Percentiles rank a stretch among this genome's conserved stretches.
Conservation (phyloP, 2,329 filamentous ascomycete species). For the Fusarium neocosmosporiellum region DNA sequence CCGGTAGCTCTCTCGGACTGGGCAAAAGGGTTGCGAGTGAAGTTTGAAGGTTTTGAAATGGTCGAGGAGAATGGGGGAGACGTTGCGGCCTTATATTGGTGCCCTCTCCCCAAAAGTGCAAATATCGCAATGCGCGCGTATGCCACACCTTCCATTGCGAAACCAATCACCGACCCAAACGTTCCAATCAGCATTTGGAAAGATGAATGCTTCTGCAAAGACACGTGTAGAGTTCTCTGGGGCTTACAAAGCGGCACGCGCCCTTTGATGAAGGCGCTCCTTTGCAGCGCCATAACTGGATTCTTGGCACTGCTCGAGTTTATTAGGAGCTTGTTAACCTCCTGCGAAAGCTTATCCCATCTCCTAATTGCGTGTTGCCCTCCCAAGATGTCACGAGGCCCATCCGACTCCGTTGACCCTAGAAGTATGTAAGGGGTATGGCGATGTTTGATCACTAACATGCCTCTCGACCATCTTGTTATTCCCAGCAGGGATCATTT, state of each 20-base stretch:
- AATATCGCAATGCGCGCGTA: not conserved
- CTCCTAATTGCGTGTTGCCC: no score
- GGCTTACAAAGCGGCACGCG: no score
- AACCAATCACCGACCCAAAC: not conserved
- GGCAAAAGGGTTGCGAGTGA: not conserved
- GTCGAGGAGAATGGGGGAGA: not conserved
- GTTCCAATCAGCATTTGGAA: conserved; percentile 18
- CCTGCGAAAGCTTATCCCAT: no score
- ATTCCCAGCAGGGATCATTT: not conserved
- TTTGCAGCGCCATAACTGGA: no score
- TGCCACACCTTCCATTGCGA: not conserved
- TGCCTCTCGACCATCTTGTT: not conserved
- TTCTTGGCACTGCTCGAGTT: no score
- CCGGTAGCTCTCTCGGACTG: not conserved
- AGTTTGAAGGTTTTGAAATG: rapidly evolving
- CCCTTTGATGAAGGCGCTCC: no score
- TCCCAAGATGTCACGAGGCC: no score
- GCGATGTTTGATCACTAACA: not conserved
- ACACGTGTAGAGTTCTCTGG: conserved; percentile 9
- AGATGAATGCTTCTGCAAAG: conserved; percentile 9
- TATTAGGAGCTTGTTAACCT: no score
- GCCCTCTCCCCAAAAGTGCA: not conserved
- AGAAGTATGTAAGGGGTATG: no score
- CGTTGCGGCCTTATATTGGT: not conserved
- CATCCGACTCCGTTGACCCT: no score